Evolutionary conservation across 345 rosid species (phyloP).

Genomic region (Brassica juncea): DNA sequence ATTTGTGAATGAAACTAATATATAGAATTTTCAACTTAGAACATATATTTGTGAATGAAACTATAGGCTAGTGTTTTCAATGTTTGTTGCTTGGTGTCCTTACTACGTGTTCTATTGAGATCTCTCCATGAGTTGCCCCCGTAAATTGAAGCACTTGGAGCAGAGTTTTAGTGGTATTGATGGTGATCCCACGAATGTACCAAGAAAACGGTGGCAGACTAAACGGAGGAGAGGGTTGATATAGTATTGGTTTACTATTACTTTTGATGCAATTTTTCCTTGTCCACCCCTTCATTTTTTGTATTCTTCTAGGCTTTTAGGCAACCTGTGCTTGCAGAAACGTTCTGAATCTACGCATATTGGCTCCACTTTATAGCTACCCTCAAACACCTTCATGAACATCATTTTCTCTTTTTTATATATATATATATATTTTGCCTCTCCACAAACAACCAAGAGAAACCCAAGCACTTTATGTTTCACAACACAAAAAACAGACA

Average conservation of each 20-base stretch:
- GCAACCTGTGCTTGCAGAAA: slow-evolving; percentile 55
- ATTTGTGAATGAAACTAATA: not conserved
- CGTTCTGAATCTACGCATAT: slow-evolving; percentile 58
- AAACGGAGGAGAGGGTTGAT: slow-evolving; percentile 53
- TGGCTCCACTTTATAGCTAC: slow-evolving; percentile 69
- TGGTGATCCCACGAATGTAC: slow-evolving; percentile 70
- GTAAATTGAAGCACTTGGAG: slow-evolving; percentile 43
- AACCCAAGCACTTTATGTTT: not conserved
- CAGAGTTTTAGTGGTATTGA: slow-evolving; percentile 62
- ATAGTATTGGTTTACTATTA: slow-evolving; percentile 63
- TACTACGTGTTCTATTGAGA: too few species aligned
- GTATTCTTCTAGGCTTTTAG: slow-evolving; percentile 61
- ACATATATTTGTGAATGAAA: not conserved
- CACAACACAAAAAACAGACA: not conserved
- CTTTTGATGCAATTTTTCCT: slow-evolving; percentile 70
- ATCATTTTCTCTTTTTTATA: slow-evolving; percentile 58
- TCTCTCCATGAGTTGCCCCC: not conserved
- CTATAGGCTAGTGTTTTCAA: slow-evolving; percentile 1
- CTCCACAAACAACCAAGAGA: not conserved
- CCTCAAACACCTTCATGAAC: slow-evolving; percentile 76
- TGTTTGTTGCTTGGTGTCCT: not conserved
- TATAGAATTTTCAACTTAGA: not conserved
- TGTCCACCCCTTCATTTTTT: slow-evolving; percentile 53
- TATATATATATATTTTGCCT: slow-evolving; percentile 78
- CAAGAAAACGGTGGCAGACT: slow-evolving; percentile 83